Conservation (phyloP, 495 filamentous ascomycete species). For the Glonium stellatum region DNA sequence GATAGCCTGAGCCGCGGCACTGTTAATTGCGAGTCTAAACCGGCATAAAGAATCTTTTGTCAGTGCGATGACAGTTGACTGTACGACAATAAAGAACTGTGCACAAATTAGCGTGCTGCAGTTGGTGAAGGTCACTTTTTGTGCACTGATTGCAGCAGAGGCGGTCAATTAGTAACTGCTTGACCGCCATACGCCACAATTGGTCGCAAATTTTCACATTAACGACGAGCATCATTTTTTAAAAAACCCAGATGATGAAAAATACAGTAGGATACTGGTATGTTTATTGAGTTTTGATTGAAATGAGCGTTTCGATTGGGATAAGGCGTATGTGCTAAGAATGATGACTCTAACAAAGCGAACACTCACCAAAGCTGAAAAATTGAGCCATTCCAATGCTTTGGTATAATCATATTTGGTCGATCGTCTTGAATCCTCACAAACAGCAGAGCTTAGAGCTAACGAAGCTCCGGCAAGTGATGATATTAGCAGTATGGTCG, state of each 20-base stretch:
- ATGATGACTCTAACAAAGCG: no score
- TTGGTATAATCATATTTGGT: background rate
- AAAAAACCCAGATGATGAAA: no score
- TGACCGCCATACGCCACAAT: no score
- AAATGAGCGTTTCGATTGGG: no score
- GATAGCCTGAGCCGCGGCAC: background rate
- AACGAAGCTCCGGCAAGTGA: background rate
- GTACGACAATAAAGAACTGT: background rate
- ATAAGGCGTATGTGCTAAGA: no score
- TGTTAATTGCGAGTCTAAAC: background rate
- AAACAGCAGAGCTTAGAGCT: background rate
- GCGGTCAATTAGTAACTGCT: no score
- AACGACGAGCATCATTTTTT: no score
- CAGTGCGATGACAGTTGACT: background rate
- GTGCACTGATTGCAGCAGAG: no score
- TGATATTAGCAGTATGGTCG: background rate
- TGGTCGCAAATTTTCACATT: no score
- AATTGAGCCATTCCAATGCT: background rate
- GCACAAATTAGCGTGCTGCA: background rate
- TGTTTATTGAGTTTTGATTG: no score
- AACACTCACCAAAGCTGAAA: background rate
- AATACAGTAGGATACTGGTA: no score
- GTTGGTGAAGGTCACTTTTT: no score
- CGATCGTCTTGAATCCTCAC: background rate
- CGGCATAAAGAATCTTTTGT: background rate